phyloP scores from a whole-genome alignment of 257 asterid genomes.

The Solanum medicagineum region DNA sequence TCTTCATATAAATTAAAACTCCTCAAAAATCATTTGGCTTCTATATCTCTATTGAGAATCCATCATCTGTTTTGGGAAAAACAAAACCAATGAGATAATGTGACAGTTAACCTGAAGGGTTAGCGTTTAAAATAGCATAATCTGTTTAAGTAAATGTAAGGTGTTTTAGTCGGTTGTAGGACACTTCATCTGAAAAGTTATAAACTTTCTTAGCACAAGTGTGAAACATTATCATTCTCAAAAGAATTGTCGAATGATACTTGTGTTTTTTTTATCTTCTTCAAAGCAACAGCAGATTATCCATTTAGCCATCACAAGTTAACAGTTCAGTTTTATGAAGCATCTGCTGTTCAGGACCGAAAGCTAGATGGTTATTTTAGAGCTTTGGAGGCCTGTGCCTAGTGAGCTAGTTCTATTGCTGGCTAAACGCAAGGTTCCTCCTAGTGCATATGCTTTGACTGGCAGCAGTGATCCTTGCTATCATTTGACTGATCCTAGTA shows the following conservation, averaged over 20 bases:
- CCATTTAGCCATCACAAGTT: constrained; percentile 94
- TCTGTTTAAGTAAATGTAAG: background rate
- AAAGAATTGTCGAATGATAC: background rate
- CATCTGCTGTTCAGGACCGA: constrained; percentile 84
- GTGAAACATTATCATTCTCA: background rate
- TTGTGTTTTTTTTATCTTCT: constrained; percentile 4
- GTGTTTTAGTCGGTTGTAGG: background rate
- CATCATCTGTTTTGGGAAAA: background rate
- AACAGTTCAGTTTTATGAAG: constrained; percentile 80
- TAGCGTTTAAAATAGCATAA: background rate
- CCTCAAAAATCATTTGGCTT: background rate
- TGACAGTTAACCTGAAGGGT: background rate
- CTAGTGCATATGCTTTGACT: constrained; percentile 59
- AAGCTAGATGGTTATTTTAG: constrained; percentile 75
- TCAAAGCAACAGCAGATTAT: constrained; percentile 70
- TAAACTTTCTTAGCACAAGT: background rate
- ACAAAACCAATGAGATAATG: background rate
- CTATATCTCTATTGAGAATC: background rate
- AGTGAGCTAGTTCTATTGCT: constrained; percentile 59
- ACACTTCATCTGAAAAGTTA: background rate
- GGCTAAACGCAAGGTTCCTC: constrained; percentile 75
- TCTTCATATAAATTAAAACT: background rate
- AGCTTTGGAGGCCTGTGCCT: constrained; percentile 92
- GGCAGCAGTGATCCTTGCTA: constrained; percentile 96
- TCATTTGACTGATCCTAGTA: constrained; percentile 75